Evolutionary conservation across 169 alveolate species (phyloP).

Genomic region (Besnoitia besnoiti): DNA sequence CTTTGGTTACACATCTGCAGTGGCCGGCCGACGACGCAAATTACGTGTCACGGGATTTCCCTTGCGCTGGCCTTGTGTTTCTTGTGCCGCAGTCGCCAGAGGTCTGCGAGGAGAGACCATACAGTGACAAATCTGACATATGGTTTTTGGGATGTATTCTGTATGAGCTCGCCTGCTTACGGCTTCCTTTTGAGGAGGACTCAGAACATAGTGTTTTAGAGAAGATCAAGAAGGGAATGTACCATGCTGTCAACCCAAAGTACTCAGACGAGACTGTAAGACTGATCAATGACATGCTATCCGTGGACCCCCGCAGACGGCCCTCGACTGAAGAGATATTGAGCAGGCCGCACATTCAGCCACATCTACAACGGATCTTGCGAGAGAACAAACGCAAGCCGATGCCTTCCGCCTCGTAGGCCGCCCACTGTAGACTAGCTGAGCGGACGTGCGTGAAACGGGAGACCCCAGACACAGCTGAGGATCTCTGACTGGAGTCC

Average conservation of each 20-base stretch:
- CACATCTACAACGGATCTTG: slow-evolving; percentile 11
- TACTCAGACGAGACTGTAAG: not conserved
- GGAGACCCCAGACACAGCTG: too few relatives aligned
- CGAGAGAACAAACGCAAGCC: not conserved
- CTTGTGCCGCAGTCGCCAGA: slow-evolving; percentile 27
- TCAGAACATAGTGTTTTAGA: not conserved
- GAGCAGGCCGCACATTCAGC: not conserved
- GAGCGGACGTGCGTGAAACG: too few relatives aligned
- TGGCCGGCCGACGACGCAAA: too few relatives aligned
- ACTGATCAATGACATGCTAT: slow-evolving; percentile 13
- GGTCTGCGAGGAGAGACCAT: slow-evolving; percentile 65
- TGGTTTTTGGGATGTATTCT: slow-evolving; percentile 95
- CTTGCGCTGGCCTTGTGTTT: not conserved
- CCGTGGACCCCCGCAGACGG: not conserved
- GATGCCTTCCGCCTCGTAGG: slow-evolving; percentile 7
- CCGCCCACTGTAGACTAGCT: too few relatives aligned
- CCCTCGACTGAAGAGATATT: slow-evolving; percentile 10
- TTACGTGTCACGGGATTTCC: too few relatives aligned
- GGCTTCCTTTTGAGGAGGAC: slow-evolving; percentile 37
- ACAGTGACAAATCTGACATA: slow-evolving; percentile 90
- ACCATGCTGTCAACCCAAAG: not conserved
- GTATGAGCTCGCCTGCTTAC: slow-evolving; percentile 86
- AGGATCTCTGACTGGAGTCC: too few relatives aligned
- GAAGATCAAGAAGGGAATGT: not conserved
- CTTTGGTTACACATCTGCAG: too few relatives aligned